Percentiles rank a stretch among this genome's conserved stretches.
Conservation (phyloP, 2,329 filamentous ascomycete species). For the Lachnellula cervina region DNA sequence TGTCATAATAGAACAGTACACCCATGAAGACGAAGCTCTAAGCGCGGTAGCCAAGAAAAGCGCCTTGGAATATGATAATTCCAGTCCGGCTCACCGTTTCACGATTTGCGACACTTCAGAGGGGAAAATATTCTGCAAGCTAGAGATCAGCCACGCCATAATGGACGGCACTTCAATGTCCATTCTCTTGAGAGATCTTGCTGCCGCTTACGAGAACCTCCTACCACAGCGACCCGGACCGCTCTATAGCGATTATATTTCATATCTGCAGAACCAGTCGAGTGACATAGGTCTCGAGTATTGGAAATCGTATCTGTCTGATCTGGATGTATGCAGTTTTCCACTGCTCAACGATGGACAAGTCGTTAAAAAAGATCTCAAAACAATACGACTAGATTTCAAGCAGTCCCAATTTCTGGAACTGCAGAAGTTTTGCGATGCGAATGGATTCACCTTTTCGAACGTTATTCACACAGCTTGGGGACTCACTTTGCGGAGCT, state of each 20-base stretch:
- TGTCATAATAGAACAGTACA: background rate
- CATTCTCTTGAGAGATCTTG: slow-evolving; percentile 41
- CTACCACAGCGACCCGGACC: slow-evolving; percentile 22
- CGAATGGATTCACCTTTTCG: slow-evolving; percentile 32
- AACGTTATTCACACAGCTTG: slow-evolving; percentile 35
- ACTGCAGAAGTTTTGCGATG: slow-evolving; percentile 36
- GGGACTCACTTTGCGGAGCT: slow-evolving; percentile 37
- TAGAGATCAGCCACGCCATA: slow-evolving; percentile 13
- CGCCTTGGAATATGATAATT: background rate
- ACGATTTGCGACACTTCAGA: slow-evolving; percentile 38
- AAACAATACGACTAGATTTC: slow-evolving; percentile 9
- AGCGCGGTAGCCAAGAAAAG: background rate
- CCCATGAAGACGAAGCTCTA: background rate
- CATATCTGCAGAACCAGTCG: slow-evolving; percentile 25
- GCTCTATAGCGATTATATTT: slow-evolving; percentile 35
- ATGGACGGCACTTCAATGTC: slow-evolving; percentile 35
- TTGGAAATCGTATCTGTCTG: slow-evolving; percentile 23
- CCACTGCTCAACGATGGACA: slow-evolving; percentile 25
- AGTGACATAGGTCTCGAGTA: slow-evolving; percentile 18
- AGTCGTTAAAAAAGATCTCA: slow-evolving; percentile 10
- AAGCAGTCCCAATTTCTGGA: slow-evolving; percentile 5
- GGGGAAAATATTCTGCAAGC: slow-evolving; percentile 7
- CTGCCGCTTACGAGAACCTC: slow-evolving; percentile 31
- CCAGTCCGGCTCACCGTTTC: slow-evolving; percentile 40
- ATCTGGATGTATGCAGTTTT: slow-evolving; percentile 31